phyloP scores from a whole-genome alignment of 768 basidiomycete genomes.

The Boletus vermiculosoides region DNA sequence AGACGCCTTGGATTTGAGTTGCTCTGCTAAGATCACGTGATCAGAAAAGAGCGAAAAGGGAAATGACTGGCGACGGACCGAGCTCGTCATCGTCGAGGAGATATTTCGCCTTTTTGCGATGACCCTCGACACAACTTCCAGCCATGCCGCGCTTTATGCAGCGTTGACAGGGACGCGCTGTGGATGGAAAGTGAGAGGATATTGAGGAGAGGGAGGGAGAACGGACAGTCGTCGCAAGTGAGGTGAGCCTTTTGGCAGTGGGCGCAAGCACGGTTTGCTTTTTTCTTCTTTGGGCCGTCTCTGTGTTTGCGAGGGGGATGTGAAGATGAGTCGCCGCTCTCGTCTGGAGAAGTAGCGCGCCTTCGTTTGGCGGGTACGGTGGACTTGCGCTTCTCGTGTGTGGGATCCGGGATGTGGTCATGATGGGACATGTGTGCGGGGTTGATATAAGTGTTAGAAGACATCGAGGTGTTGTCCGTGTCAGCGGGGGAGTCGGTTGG shows the following conservation, averaged over 20 bases:
- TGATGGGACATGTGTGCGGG: conserved; percentile 39
- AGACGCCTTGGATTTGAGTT: conserved; percentile 35
- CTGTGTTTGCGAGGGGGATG: conserved; percentile 52
- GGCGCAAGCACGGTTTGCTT: conserved; percentile 89
- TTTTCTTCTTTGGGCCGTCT: conserved; percentile 90
- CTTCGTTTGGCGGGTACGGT: conserved; percentile 50
- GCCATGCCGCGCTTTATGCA: conserved; percentile 94
- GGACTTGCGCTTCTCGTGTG: conserved; percentile 40
- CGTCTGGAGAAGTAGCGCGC: conserved; percentile 60
- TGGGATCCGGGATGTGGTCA: conserved; percentile 28
- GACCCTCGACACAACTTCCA: conserved; percentile 87
- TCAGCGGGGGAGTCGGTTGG: background rate
- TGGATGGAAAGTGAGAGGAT: conserved; percentile 12
- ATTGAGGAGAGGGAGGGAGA: conserved; percentile 1
- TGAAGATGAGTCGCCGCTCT: conserved; percentile 47
- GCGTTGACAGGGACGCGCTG: conserved; percentile 94
- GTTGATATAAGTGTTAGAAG: conserved; percentile 38
- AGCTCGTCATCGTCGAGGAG: conserved; percentile 92
- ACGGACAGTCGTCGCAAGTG: conserved; percentile 97
- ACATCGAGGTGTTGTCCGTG: background rate
- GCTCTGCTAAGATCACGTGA: conserved; percentile 38
- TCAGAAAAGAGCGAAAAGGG: conserved; percentile 12
- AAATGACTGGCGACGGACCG: conserved; percentile 44
- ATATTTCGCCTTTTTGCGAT: conserved; percentile 98
- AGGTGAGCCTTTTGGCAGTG: conserved; percentile 97